phyloP scores from a whole-genome alignment of 2,329 filamentous ascomycete genomes.

The Cytospora piceae region DNA sequence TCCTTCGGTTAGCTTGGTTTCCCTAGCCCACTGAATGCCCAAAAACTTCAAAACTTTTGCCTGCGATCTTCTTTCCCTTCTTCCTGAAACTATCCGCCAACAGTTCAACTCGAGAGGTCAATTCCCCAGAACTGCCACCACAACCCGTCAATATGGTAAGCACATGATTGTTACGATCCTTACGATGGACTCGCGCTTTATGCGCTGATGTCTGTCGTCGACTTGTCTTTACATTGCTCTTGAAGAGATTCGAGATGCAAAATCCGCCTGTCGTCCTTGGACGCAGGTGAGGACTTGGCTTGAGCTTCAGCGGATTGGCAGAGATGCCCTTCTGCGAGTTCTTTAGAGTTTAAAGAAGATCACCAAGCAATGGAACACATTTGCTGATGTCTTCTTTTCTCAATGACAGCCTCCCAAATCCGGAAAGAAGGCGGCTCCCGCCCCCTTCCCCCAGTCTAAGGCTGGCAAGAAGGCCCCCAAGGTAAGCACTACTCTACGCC shows the following conservation, averaged over 20 bases:
- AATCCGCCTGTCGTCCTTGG: slow-evolving; percentile 49
- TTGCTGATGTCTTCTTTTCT: slow-evolving; percentile 99
- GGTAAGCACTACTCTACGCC: slow-evolving; percentile 62
- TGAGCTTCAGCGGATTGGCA: slow-evolving; percentile 59
- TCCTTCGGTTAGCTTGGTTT: not conserved
- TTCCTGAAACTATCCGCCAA: slow-evolving; percentile 25
- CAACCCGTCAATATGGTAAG: slow-evolving; percentile 67
- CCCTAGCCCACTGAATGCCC: slow-evolving; percentile 22
- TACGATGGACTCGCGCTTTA: slow-evolving; percentile 25
- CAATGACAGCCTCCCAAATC: slow-evolving; percentile 99
- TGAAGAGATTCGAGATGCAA: slow-evolving; percentile 41
- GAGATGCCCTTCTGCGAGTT: slow-evolving; percentile 65
- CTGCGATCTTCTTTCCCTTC: slow-evolving; percentile 5
- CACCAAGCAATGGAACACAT: slow-evolving; percentile 72
- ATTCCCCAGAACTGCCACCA: slow-evolving; percentile 51
- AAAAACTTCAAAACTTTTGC: slow-evolving; percentile 28
- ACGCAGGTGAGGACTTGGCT: slow-evolving; percentile 67
- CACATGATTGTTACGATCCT: slow-evolving; percentile 45
- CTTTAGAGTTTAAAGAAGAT: slow-evolving; percentile 94
- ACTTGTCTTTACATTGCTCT: slow-evolving; percentile 33
- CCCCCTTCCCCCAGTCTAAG: slow-evolving; percentile 95
- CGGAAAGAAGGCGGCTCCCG: slow-evolving; percentile 97
- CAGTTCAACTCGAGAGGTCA: slow-evolving; percentile 37
- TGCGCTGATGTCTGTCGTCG: slow-evolving; percentile 24
- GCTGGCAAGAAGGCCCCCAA: slow-evolving; percentile 95